phyloP scores from a whole-genome alignment of 2,329 filamentous ascomycete species.

The Calonectria pauciramosa region DNA sequence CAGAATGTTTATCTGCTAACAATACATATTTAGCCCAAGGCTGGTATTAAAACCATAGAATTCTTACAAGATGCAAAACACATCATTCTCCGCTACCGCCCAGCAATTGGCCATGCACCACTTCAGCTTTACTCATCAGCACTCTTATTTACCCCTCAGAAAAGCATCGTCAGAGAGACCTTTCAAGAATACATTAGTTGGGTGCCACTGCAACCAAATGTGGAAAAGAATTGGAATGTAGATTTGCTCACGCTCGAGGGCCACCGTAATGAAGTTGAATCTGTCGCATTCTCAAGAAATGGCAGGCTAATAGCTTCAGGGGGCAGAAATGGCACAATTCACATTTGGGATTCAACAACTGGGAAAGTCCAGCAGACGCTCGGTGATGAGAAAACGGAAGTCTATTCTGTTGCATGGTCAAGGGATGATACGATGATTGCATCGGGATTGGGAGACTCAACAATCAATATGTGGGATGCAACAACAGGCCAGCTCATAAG shows the following conservation, averaged over 20 bases:
- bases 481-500: background rate
- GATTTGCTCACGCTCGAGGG: conserved; percentile 30
- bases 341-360: no score
- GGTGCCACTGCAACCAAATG: conserved; percentile 27
- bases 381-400: no score
- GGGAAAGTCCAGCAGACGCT: no score
- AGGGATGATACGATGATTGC: no score
- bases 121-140: conserved; percentile 46
- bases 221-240: conserved; percentile 35
- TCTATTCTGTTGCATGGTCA: no score
- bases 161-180: conserved; percentile 29
- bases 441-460: no score
- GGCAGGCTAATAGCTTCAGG: background rate
- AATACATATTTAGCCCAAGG: conserved; percentile 6
- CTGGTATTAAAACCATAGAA: background rate
- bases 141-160: conserved; percentile 40
- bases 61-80: conserved; percentile 36
- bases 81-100: conserved; percentile 25
- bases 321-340: no score
- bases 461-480: background rate
- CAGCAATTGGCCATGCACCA: conserved; percentile 32
- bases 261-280: rapidly evolving
- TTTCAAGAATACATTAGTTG: conserved; percentile 32
- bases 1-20: background rate
- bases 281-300: background rate